Evolutionary conservation across 306 rosid genomes (phyloP).

Genomic region (Cicer chorassanicum): DNA sequence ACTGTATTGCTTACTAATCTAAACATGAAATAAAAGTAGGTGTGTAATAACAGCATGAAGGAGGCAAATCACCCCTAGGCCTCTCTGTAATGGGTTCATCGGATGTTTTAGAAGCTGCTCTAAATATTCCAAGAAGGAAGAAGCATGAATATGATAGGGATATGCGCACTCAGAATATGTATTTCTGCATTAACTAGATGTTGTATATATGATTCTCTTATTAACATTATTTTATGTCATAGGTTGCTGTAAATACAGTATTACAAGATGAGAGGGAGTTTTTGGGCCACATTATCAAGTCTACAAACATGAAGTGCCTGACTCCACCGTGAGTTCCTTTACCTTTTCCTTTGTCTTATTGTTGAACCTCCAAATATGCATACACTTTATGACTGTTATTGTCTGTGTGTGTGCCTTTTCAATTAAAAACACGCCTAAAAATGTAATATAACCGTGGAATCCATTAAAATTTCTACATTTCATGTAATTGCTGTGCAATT

Average conservation of each 20-base stretch:
- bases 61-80: constrained; percentile 5
- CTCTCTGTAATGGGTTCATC: neutral
- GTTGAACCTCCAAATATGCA: constrained; percentile 4
- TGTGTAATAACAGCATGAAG: neutral
- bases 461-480: neutral
- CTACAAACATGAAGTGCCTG: constrained; percentile 92
- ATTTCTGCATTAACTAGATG: constrained; percentile 17
- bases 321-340: constrained; percentile 74
- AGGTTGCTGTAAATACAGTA: constrained; percentile 90
- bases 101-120: neutral
- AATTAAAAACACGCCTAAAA: neutral
- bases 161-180: constrained; percentile 8
- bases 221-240: constrained; percentile 38
- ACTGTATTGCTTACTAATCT: too few species aligned
- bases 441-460: neutral
- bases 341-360: constrained; percentile 30
- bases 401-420: neutral
- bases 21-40: neutral
- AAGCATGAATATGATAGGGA: constrained; percentile 2
- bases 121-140: neutral
- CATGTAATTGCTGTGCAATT: constrained; percentile 15
- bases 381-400: constrained; percentile 10
- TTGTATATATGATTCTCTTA: constrained; percentile 37
- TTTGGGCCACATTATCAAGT: constrained; percentile 75
- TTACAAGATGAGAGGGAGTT: constrained; percentile 85